Base-by-base conservation (phyloP, 2,329 filamentous ascomycete genomes). In the Trichoderma pleuroti region DNA sequence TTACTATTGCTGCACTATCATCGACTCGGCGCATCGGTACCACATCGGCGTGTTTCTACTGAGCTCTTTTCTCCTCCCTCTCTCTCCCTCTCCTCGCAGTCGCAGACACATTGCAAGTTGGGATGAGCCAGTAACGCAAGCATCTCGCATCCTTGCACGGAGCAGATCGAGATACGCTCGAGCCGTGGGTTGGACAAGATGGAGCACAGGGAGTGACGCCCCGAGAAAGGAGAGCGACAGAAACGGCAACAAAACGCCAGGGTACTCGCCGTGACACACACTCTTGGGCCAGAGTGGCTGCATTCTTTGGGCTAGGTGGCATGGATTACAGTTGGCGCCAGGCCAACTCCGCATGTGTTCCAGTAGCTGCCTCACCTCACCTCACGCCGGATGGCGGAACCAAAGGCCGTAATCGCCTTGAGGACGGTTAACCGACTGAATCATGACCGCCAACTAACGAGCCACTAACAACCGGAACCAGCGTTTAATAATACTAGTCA, bases 91-190 rank as follows among this genome's bases (percentile, higher is more conserved):
- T 54, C 26, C 2, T 56, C 24, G 49, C 24, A n/a, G 32, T 26
- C 24, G 49, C 32, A 18, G 12, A 5, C 12, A 18, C 11, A 42
- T 14, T 36, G 34, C 24, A n/a, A 39, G 32, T n/a, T 54, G n/a
- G 46, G 36, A 28, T 46, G 28, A 46, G 26, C 5, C 5, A 68
- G n/a, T 34, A 39, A 34, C 28, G 24, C 56, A 59, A 21, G 32
- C 56, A 59, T 68, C 28, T 26, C 26, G 30, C 36, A 68, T 60
- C 54, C 54, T 42, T 60, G 64, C 36, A 68, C 64, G 54, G 36
- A 59, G 64, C 54, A 42, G 54, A 68, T 68, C 64, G 64, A 68
- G 64, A 68, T 68, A 59, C 64, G 36, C 28, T 57, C n/a, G 34
- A 67, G 36, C 64, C 64, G 52, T 68, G 64, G 32, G 54, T 46